These are phyloP conservation scores for Aureobasidium sp. DNA, from an alignment of 2,329 filamentous ascomycete species.

Conservation along the genomic window DNA sequence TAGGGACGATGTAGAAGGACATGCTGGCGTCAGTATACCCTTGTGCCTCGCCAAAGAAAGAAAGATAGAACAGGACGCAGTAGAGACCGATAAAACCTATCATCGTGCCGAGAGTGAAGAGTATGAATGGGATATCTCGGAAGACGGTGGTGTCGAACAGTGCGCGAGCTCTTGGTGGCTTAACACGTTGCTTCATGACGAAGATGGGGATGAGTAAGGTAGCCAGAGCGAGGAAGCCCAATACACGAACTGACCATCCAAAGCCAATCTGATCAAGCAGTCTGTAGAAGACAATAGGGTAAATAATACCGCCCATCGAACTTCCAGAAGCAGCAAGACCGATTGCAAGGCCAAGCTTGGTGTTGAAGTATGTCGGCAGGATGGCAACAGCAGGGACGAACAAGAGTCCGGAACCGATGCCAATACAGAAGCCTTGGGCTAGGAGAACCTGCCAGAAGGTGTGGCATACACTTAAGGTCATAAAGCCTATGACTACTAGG, in stretches of 20 bases:
- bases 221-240: conserved; percentile 57
- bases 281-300: conserved; percentile 53
- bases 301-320: conserved; percentile 58
- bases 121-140: conserved; percentile 41
- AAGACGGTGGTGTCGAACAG: conserved; percentile 46
- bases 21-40: conserved; percentile 37
- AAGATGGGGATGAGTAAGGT: conserved; percentile 41
- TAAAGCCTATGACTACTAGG: conserved; percentile 39
- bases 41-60: conserved; percentile 38
- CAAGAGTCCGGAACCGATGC: conserved; percentile 46
- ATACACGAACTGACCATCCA: conserved; percentile 57
- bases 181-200: conserved; percentile 35
- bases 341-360: conserved; percentile 51
- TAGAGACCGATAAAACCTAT: conserved; percentile 48
- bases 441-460: conserved; percentile 61
- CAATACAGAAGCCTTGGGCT: conserved; percentile 53
- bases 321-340: conserved; percentile 54
- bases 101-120: conserved; percentile 35
- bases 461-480: conserved; percentile 52
- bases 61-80: conserved; percentile 46
- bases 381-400: conserved; percentile 52
- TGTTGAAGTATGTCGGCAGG: conserved; percentile 53
- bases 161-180: conserved; percentile 38
- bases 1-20: conserved; percentile 48
- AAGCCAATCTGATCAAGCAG: conserved; percentile 58